Evolutionary conservation across 1,284 basidiomycete genomes (phyloP).

Genomic region (Fomitopsis schrenkii): DNA sequence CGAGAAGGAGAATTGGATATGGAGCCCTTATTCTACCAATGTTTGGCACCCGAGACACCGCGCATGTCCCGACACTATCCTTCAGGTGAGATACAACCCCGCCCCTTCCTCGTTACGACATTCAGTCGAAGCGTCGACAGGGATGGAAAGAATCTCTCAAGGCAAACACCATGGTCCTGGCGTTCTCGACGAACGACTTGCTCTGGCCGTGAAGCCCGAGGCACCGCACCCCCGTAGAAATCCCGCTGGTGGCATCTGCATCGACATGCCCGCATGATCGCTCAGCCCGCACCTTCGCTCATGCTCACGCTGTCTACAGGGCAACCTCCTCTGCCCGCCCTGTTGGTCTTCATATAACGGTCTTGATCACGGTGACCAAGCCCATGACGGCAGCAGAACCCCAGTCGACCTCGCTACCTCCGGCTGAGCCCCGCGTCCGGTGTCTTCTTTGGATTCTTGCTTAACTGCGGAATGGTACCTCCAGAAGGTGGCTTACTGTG

Average conservation of each 20-base stretch:
- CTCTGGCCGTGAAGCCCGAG: background rate
- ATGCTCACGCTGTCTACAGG: slow-evolving; percentile 29
- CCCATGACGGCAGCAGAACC: slow-evolving; percentile 21
- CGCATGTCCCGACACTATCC: slow-evolving; percentile 1
- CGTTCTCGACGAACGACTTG: background rate
- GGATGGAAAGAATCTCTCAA: background rate
- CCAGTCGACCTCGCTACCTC: background rate
- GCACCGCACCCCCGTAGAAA: background rate
- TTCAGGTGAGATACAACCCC: slow-evolving; percentile 1
- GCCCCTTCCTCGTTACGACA: background rate
- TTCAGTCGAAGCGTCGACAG: background rate
- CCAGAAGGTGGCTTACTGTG: slow-evolving; percentile 21
- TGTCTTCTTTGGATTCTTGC: slow-evolving; percentile 20
- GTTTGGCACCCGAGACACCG: slow-evolving; percentile 1
- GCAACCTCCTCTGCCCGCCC: slow-evolving; percentile 17
- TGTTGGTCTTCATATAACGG: slow-evolving; percentile 27
- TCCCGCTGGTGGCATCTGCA: background rate
- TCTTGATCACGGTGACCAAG: slow-evolving; percentile 26
- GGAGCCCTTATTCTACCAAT: background rate
- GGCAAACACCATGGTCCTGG: background rate
- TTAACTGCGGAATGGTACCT: slow-evolving; percentile 18
- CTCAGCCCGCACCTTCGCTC: slow-evolving; percentile 20
- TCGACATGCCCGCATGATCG: background rate
- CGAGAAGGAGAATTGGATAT: background rate
- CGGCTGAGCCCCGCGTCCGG: slow-evolving; percentile 3